Conservation (phyloP, 1,284 basidiomycete species). For the Trichosporon faecale region DNA sequence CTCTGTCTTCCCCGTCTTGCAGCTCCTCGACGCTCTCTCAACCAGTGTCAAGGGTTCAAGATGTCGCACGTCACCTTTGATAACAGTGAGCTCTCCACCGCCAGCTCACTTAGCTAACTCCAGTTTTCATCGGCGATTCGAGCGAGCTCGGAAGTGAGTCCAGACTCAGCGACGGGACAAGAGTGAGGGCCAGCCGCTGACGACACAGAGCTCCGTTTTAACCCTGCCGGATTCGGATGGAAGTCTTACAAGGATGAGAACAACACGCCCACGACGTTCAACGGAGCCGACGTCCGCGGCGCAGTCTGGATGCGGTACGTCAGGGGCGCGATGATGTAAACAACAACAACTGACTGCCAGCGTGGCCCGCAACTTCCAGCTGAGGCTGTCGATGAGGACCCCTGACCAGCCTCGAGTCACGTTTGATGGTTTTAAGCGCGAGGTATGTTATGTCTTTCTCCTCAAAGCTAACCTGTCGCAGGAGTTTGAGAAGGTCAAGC, state of each 20-base stretch:
- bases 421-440: conserved; percentile 92
- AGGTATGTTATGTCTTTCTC: conserved; percentile 58
- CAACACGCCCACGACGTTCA: conserved; percentile 59
- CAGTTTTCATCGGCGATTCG: conserved; percentile 70
- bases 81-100: conserved; percentile 33
- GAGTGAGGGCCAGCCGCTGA: background rate
- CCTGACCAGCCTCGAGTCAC: conserved; percentile 61
- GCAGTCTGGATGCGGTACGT: conserved; percentile 71
- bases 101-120: background rate
- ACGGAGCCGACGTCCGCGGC: conserved; percentile 74
- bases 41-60: background rate
- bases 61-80: conserved; percentile 50
- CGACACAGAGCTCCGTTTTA: conserved; percentile 78
- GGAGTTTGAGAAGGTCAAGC: conserved; percentile 76
- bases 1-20: background rate
- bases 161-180: background rate
- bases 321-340: background rate
- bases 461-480: conserved; percentile 41
- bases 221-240: conserved; percentile 86
- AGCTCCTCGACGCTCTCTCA: background rate
- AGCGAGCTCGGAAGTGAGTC: conserved; percentile 74
- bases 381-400: conserved; percentile 68
- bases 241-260: conserved; percentile 61
- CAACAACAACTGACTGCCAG: conserved; percentile 46
- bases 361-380: conserved; percentile 87